These are phyloP conservation scores for Trichosanthes cucumerina DNA, from an alignment of 306 rosid genomes.

Conservation along the genomic window DNA sequence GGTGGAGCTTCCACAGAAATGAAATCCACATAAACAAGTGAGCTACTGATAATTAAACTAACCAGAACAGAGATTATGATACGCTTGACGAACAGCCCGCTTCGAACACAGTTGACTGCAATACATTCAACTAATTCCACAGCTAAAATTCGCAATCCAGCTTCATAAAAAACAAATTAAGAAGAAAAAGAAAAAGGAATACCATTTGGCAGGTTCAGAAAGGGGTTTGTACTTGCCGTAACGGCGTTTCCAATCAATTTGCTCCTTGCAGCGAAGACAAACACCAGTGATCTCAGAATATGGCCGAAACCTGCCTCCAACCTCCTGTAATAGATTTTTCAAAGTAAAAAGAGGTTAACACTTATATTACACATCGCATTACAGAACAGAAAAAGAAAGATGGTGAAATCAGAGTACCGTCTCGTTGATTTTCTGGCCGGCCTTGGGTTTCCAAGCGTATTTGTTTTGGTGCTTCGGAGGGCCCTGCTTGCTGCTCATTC, in stretches of 20 bases:
- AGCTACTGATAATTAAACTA: conserved; percentile 11
- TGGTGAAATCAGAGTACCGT: conserved; percentile 23
- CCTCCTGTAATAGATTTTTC: conserved; percentile 37
- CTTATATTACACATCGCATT: background rate
- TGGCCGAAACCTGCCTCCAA: conserved; percentile 76
- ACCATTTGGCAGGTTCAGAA: conserved; percentile 77
- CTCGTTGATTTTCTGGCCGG: conserved; percentile 76
- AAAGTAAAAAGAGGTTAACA: background rate
- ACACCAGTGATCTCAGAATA: conserved; percentile 68
- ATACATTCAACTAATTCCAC: background rate
- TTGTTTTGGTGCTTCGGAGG: conserved; percentile 71
- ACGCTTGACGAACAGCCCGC: conserved; percentile 83
- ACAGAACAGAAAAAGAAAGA: background rate
- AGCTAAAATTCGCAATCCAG: background rate
- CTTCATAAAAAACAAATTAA: background rate
- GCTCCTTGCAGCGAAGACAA: conserved; percentile 79
- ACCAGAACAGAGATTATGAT: conserved; percentile 72
- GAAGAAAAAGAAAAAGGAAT: background rate
- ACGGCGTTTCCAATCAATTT: conserved; percentile 88
- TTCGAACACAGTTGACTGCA: conserved; percentile 76
- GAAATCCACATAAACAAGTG: background rate
- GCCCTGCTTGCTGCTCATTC: conserved; percentile 42
- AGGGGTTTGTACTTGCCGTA: conserved; percentile 86
- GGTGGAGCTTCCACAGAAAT: background rate
- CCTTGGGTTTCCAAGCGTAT: conserved; percentile 82